Evolutionary conservation across 164 flowering plant species (phyloP), one percentile per base, ranked within the genome.

Genomic region (Umbilicus rupestris): DNA sequence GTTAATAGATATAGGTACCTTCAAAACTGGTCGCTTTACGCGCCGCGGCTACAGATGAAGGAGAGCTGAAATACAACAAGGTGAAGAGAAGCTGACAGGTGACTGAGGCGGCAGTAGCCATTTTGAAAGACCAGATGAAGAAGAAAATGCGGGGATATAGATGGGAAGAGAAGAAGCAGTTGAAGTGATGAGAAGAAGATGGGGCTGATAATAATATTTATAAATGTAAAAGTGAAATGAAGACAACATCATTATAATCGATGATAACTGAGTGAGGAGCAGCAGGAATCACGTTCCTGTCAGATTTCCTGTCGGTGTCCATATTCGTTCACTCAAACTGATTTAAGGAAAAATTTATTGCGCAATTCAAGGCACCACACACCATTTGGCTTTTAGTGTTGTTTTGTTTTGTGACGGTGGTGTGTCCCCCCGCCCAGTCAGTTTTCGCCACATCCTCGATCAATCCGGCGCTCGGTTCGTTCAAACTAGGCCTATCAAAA

Each of bases 41-140:
- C 9, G 29, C 8, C 12, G 60, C 33, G 28, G 68, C 63, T 65
- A 76, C 67, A 72, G 57, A 64, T 22, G 77, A 71, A 50, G 70
- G 42, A 37, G 29, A 50, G 45, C 63, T 50, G 64, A 74, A 65
- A 44, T 70, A 37, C 44, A 70, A 35, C 8, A 64, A 30, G 58
- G 33, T 70, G 59, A 75, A 39, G 35, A 67, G 71, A 64, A 77
- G 72, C 30, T 64, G 26, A 26, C 39, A 42, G 16, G 73, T 33
- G 58, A 72, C 8, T 33, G 62, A 10, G 28, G 57, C 11, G 22
- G 49, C 49, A 15, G 57, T 20, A 47, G 20, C 52, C 52, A 47
- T 47, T 20, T 47, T 47, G 7, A 9, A 47, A 47, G 19, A 35
- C 1, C 37, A 3, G 7, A 35, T 35, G 11, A 49, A 24, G 52